Conservation (phyloP, 495 filamentous ascomycete genomes). For the Penicillium pulvis region DNA sequence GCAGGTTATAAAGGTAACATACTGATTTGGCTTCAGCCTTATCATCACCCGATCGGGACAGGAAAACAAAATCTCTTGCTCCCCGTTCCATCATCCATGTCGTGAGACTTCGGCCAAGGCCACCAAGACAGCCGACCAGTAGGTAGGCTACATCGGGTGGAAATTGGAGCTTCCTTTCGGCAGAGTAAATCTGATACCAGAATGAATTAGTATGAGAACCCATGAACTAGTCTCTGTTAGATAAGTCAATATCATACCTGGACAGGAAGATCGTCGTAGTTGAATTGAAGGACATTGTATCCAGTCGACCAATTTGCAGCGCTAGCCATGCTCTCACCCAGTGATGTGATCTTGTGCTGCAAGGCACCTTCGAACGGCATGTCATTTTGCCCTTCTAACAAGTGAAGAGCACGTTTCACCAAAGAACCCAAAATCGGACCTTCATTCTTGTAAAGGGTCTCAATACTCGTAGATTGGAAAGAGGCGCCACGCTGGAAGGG, state of each 20-base stretch:
- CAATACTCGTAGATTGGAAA: background rate
- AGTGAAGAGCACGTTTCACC: background rate
- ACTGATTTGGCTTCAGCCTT: background rate
- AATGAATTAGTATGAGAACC: background rate
- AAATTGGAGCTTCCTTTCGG: background rate
- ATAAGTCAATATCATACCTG: background rate
- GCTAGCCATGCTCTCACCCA: background rate
- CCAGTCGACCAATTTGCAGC: background rate
- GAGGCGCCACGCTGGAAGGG: background rate
- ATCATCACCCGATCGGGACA: slow-evolving; percentile 1
- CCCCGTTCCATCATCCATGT: slow-evolving; percentile 4
- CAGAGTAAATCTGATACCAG: background rate
- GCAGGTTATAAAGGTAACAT: background rate
- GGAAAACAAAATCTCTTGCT: background rate
- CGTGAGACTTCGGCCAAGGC: background rate
- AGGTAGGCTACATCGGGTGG: background rate
- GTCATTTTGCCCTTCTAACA: background rate
- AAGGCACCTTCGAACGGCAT: background rate
- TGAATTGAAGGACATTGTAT: background rate
- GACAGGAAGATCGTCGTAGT: background rate
- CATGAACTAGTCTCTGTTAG: background rate
- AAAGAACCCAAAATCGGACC: background rate
- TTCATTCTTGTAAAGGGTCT: background rate
- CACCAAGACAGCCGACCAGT: slow-evolving; percentile 1
- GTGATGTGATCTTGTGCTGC: background rate